Conservation (phyloP, 2,329 filamentous ascomycete species). For the Pseudogymnoascus sp. region DNA sequence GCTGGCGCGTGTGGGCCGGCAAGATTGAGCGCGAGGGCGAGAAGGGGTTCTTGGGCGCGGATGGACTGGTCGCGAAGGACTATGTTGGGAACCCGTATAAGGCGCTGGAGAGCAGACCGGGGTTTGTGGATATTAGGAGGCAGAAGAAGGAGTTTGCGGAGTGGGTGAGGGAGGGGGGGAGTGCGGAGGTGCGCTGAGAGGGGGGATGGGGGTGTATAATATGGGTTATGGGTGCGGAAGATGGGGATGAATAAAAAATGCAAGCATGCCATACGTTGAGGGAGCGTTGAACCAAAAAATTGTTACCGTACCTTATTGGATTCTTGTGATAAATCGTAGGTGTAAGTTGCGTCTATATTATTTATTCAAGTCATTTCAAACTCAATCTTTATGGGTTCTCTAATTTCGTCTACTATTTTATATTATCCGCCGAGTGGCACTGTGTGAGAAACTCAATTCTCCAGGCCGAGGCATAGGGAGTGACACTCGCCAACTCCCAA, state of each 20-base stretch:
- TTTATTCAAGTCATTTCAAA: not conserved
- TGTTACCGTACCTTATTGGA: not conserved
- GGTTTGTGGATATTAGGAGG: slow-evolving; percentile 82
- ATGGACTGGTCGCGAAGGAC: slow-evolving; percentile 60
- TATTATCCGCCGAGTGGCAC: not conserved
- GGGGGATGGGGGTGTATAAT: not conserved
- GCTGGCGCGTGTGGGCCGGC: slow-evolving; percentile 73
- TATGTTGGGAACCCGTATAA: slow-evolving; percentile 71
- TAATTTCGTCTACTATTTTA: not conserved
- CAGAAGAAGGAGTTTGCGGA: slow-evolving; percentile 69
- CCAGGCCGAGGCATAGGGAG: not conserved
- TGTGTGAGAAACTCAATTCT: not conserved
- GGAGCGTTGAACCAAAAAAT: too few species aligned
- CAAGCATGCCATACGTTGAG: not conserved
- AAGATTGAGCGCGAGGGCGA: slow-evolving; percentile 72
- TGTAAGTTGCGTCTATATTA: not conserved
- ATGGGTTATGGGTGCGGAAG: not conserved
- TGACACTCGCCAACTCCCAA: not conserved
- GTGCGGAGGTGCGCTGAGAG: slow-evolving; percentile 6
- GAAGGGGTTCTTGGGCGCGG: slow-evolving; percentile 45
- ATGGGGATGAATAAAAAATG: slow-evolving; percentile 8
- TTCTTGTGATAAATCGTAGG: not conserved
- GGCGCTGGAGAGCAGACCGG: slow-evolving; percentile 67
- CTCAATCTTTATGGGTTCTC: not conserved
- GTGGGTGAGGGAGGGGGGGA: slow-evolving; percentile 48